Evolutionary conservation across 2,329 filamentous ascomycete genomes (phyloP).

Genomic region (Hirsutella thompsonii): DNA sequence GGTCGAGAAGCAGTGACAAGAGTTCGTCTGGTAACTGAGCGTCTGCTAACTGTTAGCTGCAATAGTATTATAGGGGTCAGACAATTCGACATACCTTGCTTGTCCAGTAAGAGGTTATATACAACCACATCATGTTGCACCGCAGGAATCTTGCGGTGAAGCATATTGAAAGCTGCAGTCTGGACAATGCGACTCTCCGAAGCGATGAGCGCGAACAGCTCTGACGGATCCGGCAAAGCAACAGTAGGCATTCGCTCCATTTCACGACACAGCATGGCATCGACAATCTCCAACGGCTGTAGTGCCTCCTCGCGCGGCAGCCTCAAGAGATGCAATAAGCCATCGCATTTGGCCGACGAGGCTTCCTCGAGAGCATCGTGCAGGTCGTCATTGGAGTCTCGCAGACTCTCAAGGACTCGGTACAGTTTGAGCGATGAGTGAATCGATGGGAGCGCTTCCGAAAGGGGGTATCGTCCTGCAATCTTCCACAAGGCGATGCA

Average conservation of each 20-base stretch:
- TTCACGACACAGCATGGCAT: slow-evolving; percentile 59
- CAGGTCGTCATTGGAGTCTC: slow-evolving; percentile 77
- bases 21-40: slow-evolving; percentile 74
- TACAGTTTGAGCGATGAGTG: slow-evolving; percentile 64
- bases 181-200: slow-evolving; percentile 66
- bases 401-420: slow-evolving; percentile 45
- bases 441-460: slow-evolving; percentile 46
- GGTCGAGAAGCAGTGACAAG: slow-evolving; percentile 68
- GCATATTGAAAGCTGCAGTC: slow-evolving; percentile 63
- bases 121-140: slow-evolving; percentile 73
- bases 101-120: slow-evolving; percentile 53
- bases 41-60: slow-evolving; percentile 16
- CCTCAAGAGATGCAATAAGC: slow-evolving; percentile 52
- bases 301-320: slow-evolving; percentile 31
- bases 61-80: background rate
- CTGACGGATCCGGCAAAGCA: slow-evolving; percentile 48
- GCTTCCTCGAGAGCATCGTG: slow-evolving; percentile 57
- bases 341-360: slow-evolving; percentile 39
- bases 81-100: slow-evolving; percentile 32
- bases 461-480: slow-evolving; percentile 24
- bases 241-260: slow-evolving; percentile 50
- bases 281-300: slow-evolving; percentile 62
- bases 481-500: slow-evolving; percentile 45
- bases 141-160: slow-evolving; percentile 68
- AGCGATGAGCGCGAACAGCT: slow-evolving; percentile 64